Conservation (phyloP, 768 basidiomycete genomes). For the Suillus alpinus region DNA sequence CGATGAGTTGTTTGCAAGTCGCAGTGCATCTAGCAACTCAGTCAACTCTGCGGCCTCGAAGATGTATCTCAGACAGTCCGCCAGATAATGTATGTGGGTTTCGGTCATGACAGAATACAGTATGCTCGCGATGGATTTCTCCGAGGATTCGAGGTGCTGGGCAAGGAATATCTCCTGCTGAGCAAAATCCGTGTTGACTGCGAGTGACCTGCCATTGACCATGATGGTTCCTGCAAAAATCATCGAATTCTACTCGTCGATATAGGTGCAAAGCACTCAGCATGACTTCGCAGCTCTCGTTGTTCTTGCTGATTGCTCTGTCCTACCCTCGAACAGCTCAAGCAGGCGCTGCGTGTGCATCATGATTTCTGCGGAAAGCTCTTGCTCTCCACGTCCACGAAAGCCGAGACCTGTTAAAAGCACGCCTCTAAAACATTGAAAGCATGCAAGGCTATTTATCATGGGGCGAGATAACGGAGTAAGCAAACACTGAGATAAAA, state of each 20-base stretch:
- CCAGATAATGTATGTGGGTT: constrained; percentile 67
- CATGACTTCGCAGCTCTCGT: constrained; percentile 65
- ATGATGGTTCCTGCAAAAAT: constrained; percentile 56
- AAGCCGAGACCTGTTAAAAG: constrained; percentile 48
- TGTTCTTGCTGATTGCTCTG: constrained; percentile 61
- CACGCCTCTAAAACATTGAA: constrained; percentile 47
- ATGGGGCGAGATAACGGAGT: constrained; percentile 90
- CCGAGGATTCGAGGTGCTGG: constrained; percentile 78
- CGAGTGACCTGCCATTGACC: constrained; percentile 62
- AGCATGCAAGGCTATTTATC: constrained; percentile 85
- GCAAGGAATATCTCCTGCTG: constrained; percentile 77
- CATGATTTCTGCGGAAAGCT: constrained; percentile 73
- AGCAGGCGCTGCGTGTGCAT: constrained; percentile 61
- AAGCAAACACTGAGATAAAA: constrained; percentile 54
- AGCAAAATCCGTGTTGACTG: constrained; percentile 77
- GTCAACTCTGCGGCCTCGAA: constrained; percentile 58
- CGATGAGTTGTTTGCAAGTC: constrained; percentile 50
- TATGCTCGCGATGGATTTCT: constrained; percentile 72
- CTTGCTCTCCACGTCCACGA: constrained; percentile 59
- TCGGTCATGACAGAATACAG: constrained; percentile 60
- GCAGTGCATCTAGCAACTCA: constrained; percentile 40
- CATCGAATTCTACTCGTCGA: not conserved
- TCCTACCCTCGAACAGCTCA: constrained; percentile 64
- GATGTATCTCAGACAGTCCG: constrained; percentile 70
- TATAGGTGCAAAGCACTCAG: constrained; percentile 34